Conservation (phyloP, 164 flowering plant genomes). For the Cinnamomum chago region DNA sequence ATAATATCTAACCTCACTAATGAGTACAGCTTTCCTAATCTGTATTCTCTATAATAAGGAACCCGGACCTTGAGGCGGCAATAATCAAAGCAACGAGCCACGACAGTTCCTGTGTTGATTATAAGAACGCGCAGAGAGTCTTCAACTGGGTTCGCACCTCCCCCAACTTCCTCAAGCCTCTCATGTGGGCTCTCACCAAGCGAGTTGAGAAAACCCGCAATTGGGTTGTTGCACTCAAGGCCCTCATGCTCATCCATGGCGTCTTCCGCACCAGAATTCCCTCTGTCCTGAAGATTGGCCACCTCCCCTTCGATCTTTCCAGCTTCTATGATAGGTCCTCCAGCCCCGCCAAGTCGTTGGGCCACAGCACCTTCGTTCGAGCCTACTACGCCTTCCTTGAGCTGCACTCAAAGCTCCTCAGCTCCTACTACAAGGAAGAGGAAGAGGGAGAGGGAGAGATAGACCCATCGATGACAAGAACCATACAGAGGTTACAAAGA, state of each 20-base stretch:
- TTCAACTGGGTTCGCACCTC: conserved; percentile 55
- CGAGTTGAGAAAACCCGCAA: conserved; percentile 53
- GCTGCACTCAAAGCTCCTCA: conserved; percentile 29
- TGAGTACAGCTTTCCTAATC: no score
- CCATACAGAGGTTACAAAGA: not conserved
- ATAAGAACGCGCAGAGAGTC: conserved; percentile 51
- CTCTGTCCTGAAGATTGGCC: conserved; percentile 33
- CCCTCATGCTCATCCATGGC: conserved; percentile 75
- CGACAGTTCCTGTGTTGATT: conserved; percentile 50
- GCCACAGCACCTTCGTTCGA: conserved; percentile 42
- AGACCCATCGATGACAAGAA: not conserved
- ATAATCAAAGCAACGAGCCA: conserved; percentile 86
- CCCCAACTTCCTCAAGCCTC: conserved; percentile 37
- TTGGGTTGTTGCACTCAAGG: conserved; percentile 85
- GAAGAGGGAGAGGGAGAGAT: conserved; percentile 1
- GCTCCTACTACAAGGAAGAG: not conserved
- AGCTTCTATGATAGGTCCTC: conserved; percentile 44
- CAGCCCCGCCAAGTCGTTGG: conserved; percentile 23
- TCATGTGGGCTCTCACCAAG: conserved; percentile 37
- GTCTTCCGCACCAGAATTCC: conserved; percentile 47
- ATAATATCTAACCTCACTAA: no score
- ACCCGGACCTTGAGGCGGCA: conserved; percentile 58
- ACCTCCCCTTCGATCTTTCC: conserved; percentile 80
- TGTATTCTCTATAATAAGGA: conserved; percentile 1
- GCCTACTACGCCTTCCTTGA: conserved; percentile 67